Base-by-base conservation (phyloP, 2,329 filamentous ascomycete species). In the Corynespora cassiicola region DNA sequence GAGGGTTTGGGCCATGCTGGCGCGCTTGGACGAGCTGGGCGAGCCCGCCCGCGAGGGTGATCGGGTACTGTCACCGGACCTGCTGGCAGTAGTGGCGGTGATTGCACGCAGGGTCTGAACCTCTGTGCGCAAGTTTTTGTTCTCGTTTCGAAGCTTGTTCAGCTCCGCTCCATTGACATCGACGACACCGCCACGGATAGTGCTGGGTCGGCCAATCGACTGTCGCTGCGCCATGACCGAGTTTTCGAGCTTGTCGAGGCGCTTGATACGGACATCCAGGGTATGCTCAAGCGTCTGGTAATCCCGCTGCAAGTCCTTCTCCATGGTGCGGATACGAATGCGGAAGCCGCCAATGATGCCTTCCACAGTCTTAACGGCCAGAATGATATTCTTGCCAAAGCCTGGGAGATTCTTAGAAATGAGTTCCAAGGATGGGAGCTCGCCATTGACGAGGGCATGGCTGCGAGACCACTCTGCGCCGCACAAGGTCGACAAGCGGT, bases 401-500 rank as follows among this genome's bases (percentile, higher is more conserved):
- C 87, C 88, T 0, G 88, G 86, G 4, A 97, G 78, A 70, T 94
- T 90, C 32, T 85, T 91, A 1, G 85, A 84, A 45, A 99, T 87
- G 10, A 90, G 85, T 58, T 96, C 92, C 21, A 95, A 78, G 9
- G 87, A 90, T 0, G 91, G 90, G 6, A 95, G 73, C 43, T 92
- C 88, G 14, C 90, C 89, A 57, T 94, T 92, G 61, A 97, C 88
- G 16, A 96, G 81, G 39, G 86, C 87, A 67, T 97, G 91, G 58
- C 86, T 84, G 65, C 96, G 88, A 4, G 88, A 83, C 92, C 94
- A 99, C 61, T 97, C 94, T 0, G 84, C 80, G 8, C 94, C 94
- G 58, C 94, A 97, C 27, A 97, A 78, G 0, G 82, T 79, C 3
- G 89, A 91, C 7, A 99, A 78, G 29, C 88, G 82, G 48, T 92